A percentile compares a stretch with the other conserved stretches of the same genome.
Conservation (phyloP, 768 basidiomycete species). For the Suillus brevipes region DNA sequence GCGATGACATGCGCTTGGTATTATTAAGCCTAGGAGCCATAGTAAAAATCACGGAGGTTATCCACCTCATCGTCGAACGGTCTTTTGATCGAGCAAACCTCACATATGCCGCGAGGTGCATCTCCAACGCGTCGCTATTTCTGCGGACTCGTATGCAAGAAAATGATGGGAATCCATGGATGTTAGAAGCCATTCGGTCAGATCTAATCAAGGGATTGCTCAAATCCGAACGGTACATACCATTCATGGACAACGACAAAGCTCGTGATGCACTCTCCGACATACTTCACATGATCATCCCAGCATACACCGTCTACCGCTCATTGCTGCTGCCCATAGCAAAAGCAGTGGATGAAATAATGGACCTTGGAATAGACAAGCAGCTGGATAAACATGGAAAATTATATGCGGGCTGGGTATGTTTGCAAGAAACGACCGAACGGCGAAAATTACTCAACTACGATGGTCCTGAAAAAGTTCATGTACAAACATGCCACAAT, state of each 20-base stretch:
- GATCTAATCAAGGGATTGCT: constrained; percentile 24
- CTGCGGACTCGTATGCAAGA: constrained; percentile 23
- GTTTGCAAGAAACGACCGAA: constrained; percentile 17
- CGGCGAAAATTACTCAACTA: constrained; percentile 21
- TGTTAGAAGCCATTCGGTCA: constrained; percentile 24
- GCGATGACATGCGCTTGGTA: constrained; percentile 16
- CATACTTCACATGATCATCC: constrained; percentile 21
- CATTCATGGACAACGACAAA: constrained; percentile 15
- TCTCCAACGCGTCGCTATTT: constrained; percentile 20
- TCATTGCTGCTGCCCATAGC: constrained; percentile 21
- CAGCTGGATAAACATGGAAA: constrained; percentile 17
- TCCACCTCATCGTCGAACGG: constrained; percentile 17
- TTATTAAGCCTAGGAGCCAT: constrained; percentile 27
- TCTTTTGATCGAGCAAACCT: constrained; percentile 15
- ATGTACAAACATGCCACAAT: constrained; percentile 31
- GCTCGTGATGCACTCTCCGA: constrained; percentile 10
- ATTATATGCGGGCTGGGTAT: constrained; percentile 24
- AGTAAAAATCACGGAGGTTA: constrained; percentile 23
- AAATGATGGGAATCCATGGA: constrained; percentile 26
- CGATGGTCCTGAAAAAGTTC: constrained; percentile 15
- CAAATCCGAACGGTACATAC: constrained; percentile 24
- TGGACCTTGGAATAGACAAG: constrained; percentile 13
- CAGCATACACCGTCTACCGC: constrained; percentile 28
- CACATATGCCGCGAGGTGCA: constrained; percentile 23
- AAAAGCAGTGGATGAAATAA: constrained; percentile 13